These are phyloP conservation scores for Erodium texanum DNA, from an alignment of 441 rosid genomes.

Conservation along the genomic window DNA sequence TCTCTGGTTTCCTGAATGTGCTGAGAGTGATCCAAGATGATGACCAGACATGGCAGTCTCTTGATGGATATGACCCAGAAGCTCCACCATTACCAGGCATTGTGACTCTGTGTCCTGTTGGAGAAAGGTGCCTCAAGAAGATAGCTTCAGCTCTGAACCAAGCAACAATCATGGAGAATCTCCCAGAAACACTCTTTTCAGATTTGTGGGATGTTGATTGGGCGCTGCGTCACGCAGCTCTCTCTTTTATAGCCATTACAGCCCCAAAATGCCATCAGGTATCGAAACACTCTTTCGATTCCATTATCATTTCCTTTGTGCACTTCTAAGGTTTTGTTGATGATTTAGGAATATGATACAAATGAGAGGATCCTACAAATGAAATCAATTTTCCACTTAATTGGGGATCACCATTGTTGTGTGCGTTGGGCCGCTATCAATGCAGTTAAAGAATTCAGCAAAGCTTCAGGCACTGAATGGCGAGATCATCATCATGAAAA, in stretches of 20 bases:
- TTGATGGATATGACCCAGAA: not conserved
- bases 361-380: not conserved
- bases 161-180: not conserved
- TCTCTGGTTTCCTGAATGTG: not conserved
- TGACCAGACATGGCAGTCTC: not conserved
- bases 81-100: not conserved
- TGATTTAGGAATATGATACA: not conserved
- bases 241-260: not conserved
- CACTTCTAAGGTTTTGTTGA: not conserved
- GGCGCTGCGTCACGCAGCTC: not conserved
- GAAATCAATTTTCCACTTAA: not conserved
- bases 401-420: not conserved
- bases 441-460: not conserved
- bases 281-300: not conserved
- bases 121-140: not conserved
- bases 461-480: not conserved
- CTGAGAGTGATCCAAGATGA: not conserved
- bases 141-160: not conserved
- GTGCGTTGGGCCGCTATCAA: not conserved
- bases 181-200: not conserved
- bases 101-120: not conserved
- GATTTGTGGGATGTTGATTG: not conserved
- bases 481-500: not conserved
- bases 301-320: too few relatives aligned
- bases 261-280: not conserved